These are phyloP conservation scores for Talaromyces proteolyticus DNA, from an alignment of 495 filamentous ascomycete species.

Conservation along the genomic window DNA sequence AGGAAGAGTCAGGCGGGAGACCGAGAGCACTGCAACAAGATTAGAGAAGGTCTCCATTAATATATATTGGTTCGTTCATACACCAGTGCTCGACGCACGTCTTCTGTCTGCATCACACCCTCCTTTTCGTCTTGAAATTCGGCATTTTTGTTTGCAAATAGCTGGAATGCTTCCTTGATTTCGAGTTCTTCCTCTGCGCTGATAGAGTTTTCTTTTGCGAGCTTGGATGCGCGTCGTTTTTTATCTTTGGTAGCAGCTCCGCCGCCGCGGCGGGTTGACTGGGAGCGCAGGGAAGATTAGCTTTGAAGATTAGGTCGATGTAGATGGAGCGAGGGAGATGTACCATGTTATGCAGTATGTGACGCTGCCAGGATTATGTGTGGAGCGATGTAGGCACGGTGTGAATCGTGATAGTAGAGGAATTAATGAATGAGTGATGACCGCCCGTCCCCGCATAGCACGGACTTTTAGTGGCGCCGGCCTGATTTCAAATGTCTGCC, in stretches of 20 bases:
- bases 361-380: neutral
- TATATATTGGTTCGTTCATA: slow-evolving; percentile 31
- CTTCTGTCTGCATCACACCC: slow-evolving; percentile 66
- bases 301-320: neutral
- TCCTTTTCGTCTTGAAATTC: slow-evolving; percentile 62
- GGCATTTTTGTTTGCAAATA: slow-evolving; percentile 59
- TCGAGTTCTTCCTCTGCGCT: slow-evolving; percentile 77
- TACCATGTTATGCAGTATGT: neutral
- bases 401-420: neutral
- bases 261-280: slow-evolving; percentile 30
- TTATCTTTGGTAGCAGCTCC: slow-evolving; percentile 25
- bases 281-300: neutral
- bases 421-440: no score
- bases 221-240: slow-evolving; percentile 64
- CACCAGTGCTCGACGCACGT: slow-evolving; percentile 81
- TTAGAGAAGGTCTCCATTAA: neutral
- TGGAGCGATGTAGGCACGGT: neutral
- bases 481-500: no score
- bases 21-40: slow-evolving; percentile 58
- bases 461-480: neutral
- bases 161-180: slow-evolving; percentile 80
- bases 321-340: neutral
- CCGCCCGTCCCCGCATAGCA: neutral
- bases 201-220: slow-evolving; percentile 84
- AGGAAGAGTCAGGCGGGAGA: slow-evolving; percentile 53